A percentile compares a stretch with the other conserved stretches of the same genome.
These are phyloP conservation scores for Pseudomonodictys pantanalensis DNA, from an alignment of 495 filamentous ascomycete species.

Conservation along the genomic window DNA sequence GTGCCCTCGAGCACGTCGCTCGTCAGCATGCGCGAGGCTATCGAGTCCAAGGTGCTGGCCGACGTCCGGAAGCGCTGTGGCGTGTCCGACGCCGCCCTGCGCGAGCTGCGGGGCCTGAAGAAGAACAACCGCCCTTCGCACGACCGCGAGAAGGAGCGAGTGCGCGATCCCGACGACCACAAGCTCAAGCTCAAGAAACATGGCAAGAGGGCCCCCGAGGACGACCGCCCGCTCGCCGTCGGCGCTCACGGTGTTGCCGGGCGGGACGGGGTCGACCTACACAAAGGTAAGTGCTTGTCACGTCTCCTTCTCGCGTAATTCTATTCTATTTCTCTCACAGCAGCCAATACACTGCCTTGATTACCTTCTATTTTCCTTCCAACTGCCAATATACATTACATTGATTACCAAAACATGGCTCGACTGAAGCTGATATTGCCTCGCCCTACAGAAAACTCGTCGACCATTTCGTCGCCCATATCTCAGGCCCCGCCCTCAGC, in stretches of 20 bases:
- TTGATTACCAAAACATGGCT: too few species aligned
- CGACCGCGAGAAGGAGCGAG: slow-evolving; percentile 37
- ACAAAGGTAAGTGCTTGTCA: slow-evolving; percentile 37
- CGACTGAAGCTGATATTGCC: slow-evolving; percentile 6
- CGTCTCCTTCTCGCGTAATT: background rate
- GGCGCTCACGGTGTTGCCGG: slow-evolving; percentile 44
- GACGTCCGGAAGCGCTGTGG: slow-evolving; percentile 24
- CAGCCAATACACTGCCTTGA: too few species aligned
- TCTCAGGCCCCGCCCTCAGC: slow-evolving; percentile 33
- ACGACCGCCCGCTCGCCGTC: slow-evolving; percentile 40
- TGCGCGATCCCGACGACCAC: slow-evolving; percentile 34
- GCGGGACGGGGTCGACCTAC: slow-evolving; percentile 43
- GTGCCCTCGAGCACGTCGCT: slow-evolving; percentile 29
- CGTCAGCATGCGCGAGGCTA: slow-evolving; percentile 31
- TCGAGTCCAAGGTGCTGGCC: slow-evolving; percentile 29
- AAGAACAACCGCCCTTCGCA: slow-evolving; percentile 49
- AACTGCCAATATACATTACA: background rate
- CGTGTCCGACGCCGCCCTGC: slow-evolving; percentile 58
- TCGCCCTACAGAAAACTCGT: slow-evolving; percentile 22
- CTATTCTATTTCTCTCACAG: too few species aligned
- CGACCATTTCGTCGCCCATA: slow-evolving; percentile 33
- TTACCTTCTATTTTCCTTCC: too few species aligned
- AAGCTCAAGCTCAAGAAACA: slow-evolving; percentile 35
- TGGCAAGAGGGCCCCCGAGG: slow-evolving; percentile 35
- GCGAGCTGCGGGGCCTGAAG: slow-evolving; percentile 73